A percentile compares a stretch with the other conserved stretches of the same genome.
These are phyloP conservation scores for Lentinula lateritia DNA, from an alignment of 768 basidiomycete genomes.

Conservation along the genomic window DNA sequence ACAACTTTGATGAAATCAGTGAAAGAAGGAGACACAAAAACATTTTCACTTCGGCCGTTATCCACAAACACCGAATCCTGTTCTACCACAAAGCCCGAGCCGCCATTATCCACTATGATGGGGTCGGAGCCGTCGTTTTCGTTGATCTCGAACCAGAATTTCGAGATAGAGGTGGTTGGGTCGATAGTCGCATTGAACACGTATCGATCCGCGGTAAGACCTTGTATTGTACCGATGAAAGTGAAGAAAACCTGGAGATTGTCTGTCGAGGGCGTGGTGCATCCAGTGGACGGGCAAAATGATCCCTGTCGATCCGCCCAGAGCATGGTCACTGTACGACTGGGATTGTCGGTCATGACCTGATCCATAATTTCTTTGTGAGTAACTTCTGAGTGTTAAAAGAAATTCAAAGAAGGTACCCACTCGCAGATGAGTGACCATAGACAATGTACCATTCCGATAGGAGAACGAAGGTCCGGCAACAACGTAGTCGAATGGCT, in stretches of 20 bases:
- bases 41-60: neutral
- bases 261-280: neutral
- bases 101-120: slow-evolving; percentile 35
- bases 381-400: neutral
- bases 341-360: neutral
- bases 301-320: neutral
- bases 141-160: slow-evolving; percentile 46
- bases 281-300: neutral
- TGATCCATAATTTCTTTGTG: neutral
- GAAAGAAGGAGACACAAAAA: neutral
- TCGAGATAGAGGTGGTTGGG: slow-evolving; percentile 33
- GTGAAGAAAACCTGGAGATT: neutral
- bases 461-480: slow-evolving; percentile 22
- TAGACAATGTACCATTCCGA: slow-evolving; percentile 28
- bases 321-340: slow-evolving; percentile 3
- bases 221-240: neutral
- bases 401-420: neutral
- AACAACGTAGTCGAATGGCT: slow-evolving; percentile 30
- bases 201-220: slow-evolving; percentile 34
- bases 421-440: slow-evolving; percentile 36
- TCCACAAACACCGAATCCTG: slow-evolving; percentile 39
- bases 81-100: slow-evolving; percentile 31
- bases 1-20: neutral
- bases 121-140: slow-evolving; percentile 34
- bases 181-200: slow-evolving; percentile 38